Evolutionary conservation across 139 green algal species (phyloP).

Genomic region (Haematococcus lacustris): DNA sequence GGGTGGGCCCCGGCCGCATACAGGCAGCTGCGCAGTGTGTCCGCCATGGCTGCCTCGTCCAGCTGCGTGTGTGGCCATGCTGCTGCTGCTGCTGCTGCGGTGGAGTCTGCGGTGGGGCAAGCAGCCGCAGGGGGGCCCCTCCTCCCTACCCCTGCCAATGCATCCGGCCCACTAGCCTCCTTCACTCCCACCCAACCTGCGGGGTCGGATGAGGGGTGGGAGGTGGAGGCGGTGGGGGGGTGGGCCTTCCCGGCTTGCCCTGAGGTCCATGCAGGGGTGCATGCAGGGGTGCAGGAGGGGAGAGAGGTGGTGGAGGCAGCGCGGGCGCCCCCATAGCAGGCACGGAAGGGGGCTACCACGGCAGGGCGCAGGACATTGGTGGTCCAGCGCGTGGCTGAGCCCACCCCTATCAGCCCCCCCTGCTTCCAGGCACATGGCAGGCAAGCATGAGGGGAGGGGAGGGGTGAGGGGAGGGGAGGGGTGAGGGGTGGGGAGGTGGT

Average conservation of each 20-base stretch:
- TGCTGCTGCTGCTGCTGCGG: constrained; percentile 7
- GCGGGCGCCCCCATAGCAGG: constrained; percentile 26
- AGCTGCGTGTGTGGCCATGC: neutral
- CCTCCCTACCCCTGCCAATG: neutral
- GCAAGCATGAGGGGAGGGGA: no score
- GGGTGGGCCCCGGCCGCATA: no score
- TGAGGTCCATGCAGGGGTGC: neutral
- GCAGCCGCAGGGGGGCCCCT: neutral
- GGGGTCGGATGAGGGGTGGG: neutral
- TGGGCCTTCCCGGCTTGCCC: neutral
- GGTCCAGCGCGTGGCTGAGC: constrained; percentile 35
- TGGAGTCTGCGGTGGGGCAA: neutral
- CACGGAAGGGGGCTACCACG: constrained; percentile 21
- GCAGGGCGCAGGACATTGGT: constrained; percentile 36
- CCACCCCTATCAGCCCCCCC: constrained; percentile 28
- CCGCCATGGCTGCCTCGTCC: neutral
- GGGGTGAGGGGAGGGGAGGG: neutral
- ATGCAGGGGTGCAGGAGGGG: neutral
- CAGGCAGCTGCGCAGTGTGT: constrained; percentile 6
- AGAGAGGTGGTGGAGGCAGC: neutral
- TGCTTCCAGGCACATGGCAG: no score
- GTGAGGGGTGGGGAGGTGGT: neutral
- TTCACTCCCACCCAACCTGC: neutral
- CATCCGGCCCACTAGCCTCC: neutral
- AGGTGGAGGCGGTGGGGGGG: neutral